Conservation (phyloP, 345 rosid species). For the Lepidium sativum region DNA sequence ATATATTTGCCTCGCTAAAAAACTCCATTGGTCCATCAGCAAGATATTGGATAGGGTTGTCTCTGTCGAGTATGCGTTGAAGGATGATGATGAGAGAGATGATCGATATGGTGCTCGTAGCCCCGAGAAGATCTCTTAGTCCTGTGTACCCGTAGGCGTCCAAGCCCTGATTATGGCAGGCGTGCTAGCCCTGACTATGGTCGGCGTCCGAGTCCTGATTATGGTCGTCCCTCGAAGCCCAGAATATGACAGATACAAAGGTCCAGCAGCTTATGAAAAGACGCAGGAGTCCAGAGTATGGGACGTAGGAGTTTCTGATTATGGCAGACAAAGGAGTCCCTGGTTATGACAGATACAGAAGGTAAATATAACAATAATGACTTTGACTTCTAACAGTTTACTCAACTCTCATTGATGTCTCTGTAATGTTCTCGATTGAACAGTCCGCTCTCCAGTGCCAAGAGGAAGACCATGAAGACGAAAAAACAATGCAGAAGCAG, state of each 20-base stretch:
- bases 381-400: neutral
- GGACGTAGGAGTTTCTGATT: conserved; percentile 34
- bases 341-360: neutral
- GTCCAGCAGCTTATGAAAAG: conserved; percentile 38
- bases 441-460: conserved; percentile 67
- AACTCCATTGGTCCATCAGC: conserved; percentile 29
- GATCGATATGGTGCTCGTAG: conserved; percentile 38
- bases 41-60: conserved; percentile 72
- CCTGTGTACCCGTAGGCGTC: conserved; percentile 49
- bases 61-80: conserved; percentile 76
- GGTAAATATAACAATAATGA: neutral
- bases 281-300: conserved; percentile 43
- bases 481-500: neutral
- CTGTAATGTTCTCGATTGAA: neutral
- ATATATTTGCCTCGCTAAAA: neutral
- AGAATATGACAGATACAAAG: conserved; percentile 51
- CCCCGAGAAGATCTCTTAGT: conserved; percentile 67
- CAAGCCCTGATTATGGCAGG: conserved; percentile 67
- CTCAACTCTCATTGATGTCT: neutral
- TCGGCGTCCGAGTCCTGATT: conserved; percentile 56
- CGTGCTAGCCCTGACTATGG: conserved; percentile 38
- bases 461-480: conserved; percentile 48
- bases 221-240: conserved; percentile 63
- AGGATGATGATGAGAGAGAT: conserved; percentile 64
- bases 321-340: conserved; percentile 26